A percentile compares a stretch with the other conserved stretches of the same genome.
These are phyloP conservation scores for Fennellomyces sp. DNA, from an alignment of 371 early-diverging fungal genomes.

Conservation along the genomic window DNA sequence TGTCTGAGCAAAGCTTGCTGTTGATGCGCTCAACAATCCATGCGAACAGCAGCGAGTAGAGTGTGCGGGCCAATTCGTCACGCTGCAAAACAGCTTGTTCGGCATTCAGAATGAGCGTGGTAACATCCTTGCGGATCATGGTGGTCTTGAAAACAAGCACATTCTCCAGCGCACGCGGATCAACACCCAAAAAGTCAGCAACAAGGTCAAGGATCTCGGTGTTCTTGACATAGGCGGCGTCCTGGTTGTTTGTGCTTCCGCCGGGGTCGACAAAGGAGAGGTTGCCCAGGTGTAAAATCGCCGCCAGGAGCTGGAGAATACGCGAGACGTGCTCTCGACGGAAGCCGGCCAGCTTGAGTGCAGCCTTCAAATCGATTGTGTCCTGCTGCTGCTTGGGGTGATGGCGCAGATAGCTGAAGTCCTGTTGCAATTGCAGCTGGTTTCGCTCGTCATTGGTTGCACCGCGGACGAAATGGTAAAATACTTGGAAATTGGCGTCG, in stretches of 20 bases:
- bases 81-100: conserved; percentile 76
- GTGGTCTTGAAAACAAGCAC: conserved; percentile 88
- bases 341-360: conserved; percentile 84
- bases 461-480: conserved; percentile 81
- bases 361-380: conserved; percentile 69
- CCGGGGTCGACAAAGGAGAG: conserved; percentile 75
- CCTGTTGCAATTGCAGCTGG: conserved; percentile 26
- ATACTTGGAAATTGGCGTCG: conserved; percentile 90
- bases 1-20: conserved; percentile 67
- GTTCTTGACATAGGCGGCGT: conserved; percentile 78
- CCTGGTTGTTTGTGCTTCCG: conserved; percentile 48
- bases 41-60: conserved; percentile 83
- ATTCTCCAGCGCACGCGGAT: conserved; percentile 77
- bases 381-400: conserved; percentile 46
- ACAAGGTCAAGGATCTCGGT: conserved; percentile 78
- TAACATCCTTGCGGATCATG: conserved; percentile 79
- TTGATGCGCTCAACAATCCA: conserved; percentile 93
- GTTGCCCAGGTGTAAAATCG: conserved; percentile 92
- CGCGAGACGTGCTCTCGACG: conserved; percentile 78
- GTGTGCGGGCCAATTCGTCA: conserved; percentile 75
- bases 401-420: neutral
- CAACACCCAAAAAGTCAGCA: conserved; percentile 87
- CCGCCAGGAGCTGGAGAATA: conserved; percentile 85
- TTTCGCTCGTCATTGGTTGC: conserved; percentile 42
- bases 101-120: conserved; percentile 84